phyloP scores from a whole-genome alignment of 2,329 filamentous ascomycete species.

The Exophiala sp. region DNA sequence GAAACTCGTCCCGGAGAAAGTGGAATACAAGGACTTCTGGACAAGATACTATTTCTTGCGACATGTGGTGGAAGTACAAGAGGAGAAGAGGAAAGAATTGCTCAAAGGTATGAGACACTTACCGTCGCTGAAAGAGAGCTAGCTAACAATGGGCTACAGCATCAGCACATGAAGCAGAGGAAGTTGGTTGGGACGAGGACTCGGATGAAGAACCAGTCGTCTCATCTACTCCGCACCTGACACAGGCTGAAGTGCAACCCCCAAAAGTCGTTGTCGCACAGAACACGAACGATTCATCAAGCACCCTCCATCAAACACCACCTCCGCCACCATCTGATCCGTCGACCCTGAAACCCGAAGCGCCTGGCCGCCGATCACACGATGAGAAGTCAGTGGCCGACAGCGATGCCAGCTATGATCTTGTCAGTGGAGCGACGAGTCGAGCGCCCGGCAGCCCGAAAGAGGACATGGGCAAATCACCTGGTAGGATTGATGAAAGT shows the following conservation, averaged over 20 bases:
- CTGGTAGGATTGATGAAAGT: slow-evolving; percentile 52
- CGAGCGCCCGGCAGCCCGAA: slow-evolving; percentile 68
- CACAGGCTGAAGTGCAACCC: slow-evolving; percentile 42
- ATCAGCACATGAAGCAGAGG: slow-evolving; percentile 65
- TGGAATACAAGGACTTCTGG: slow-evolving; percentile 91
- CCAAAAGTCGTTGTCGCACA: slow-evolving; percentile 27
- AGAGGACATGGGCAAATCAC: slow-evolving; percentile 41
- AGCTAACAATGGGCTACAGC: slow-evolving; percentile 27
- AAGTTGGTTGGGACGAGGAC: slow-evolving; percentile 68
- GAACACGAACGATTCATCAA: slow-evolving; percentile 21
- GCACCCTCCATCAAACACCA: slow-evolving; percentile 29
- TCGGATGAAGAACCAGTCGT: slow-evolving; percentile 50
- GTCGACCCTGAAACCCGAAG: slow-evolving; percentile 52
- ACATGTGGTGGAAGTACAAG: slow-evolving; percentile 88
- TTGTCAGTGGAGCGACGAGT: slow-evolving; percentile 78
- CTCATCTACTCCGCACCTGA: slow-evolving; percentile 41
- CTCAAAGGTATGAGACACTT: slow-evolving; percentile 69
- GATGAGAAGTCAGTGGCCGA: slow-evolving; percentile 88
- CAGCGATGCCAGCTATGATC: slow-evolving; percentile 93
- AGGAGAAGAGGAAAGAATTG: slow-evolving; percentile 81
- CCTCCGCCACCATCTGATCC: slow-evolving; percentile 30
- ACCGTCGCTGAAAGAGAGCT: slow-evolving; percentile 13
- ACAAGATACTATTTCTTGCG: slow-evolving; percentile 91
- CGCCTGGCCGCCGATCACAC: slow-evolving; percentile 67
- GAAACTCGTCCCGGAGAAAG: slow-evolving; percentile 85